A percentile compares a stretch with the other conserved stretches of the same genome.
Evolutionary conservation across 164 flowering plant species (phyloP).

Genomic region (Vitis labrusca): DNA sequence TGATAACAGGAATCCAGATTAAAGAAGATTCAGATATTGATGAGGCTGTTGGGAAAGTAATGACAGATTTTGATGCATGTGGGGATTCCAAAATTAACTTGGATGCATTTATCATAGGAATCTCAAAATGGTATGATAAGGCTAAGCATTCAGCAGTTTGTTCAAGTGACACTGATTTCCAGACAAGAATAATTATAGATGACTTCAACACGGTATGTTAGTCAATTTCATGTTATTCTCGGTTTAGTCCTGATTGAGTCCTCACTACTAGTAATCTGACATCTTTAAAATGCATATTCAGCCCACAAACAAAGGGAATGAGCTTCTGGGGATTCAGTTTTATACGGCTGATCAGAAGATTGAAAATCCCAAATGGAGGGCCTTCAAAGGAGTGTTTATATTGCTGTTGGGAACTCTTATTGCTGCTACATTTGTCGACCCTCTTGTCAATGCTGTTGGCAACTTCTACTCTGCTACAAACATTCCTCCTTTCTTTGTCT

Average conservation of each 20-base stretch:
- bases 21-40: background rate
- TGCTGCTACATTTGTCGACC: slow-evolving; percentile 44
- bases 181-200: background rate
- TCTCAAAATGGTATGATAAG: slow-evolving; percentile 25
- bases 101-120: slow-evolving; percentile 33
- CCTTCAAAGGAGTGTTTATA: slow-evolving; percentile 34
- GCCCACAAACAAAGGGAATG: slow-evolving; percentile 24
- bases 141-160: slow-evolving; percentile 4
- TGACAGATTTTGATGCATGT: slow-evolving; percentile 38
- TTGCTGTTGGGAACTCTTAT: slow-evolving; percentile 42
- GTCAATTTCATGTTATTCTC: background rate
- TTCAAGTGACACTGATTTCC: background rate
- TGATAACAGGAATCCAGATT: slow-evolving; percentile 21
- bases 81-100: slow-evolving; percentile 23
- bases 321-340: slow-evolving; percentile 18
- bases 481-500: slow-evolving; percentile 46
- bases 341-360: slow-evolving; percentile 3
- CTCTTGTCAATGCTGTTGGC: slow-evolving; percentile 47
- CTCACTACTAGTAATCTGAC: background rate
- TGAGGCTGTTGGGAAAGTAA: slow-evolving; percentile 6
- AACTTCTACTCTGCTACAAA: slow-evolving; percentile 41
- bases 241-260: background rate
- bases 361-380: slow-evolving; percentile 17
- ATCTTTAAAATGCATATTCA: slow-evolving; percentile 15
- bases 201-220: slow-evolving; percentile 19